Evolutionary conservation across 2,329 filamentous ascomycete species (phyloP), one percentile per base, ranked within the genome.

Genomic region (Botrytis paeoniae): DNA sequence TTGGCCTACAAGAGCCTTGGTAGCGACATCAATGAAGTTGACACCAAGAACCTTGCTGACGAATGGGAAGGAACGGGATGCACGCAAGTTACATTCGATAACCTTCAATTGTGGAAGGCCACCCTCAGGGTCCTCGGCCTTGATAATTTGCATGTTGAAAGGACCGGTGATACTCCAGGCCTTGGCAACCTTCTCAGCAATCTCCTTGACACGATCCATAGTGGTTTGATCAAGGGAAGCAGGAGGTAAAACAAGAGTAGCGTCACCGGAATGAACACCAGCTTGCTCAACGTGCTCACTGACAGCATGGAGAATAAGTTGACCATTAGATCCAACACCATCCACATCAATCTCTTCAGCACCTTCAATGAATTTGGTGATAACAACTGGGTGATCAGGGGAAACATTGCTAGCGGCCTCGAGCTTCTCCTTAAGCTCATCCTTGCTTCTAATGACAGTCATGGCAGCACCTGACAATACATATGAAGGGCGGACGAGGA

Each of bases 131-230:
- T 92, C 86, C 20, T 93, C 87, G 51, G 93, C 94, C 86, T 97
- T 97, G 88, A 99, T 98, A 84, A 99, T 97, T 82, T 99, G 96
- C 95, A 99, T 98, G 88, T 99, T 99, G 90, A 98, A 99, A 74
- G 96, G 96, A 72, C 96, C 96, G 32, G 94, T 98, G 83, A 98
- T 98, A 81, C 89, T 94, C 94, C 95, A 98, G 65, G 96, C 96
- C 84, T 96, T 93, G 77, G 96, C 96, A 70, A 99, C 95, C 89
- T 97, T 98, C 83, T 95, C 84, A 25, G 96, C 95, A 79, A 99
- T 98, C 78, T 93, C 93, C 89, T 98, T 98, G 81, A 97, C 89
- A 75, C 96, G 93, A 77, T 89, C 89, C 88, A 97, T 92, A 77
- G 92, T 92, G 73, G 84, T 84, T 78, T 92, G 86, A 76, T 97